phyloP scores from a whole-genome alignment of 805 yeast species.

The Wickerhamiella spandovensis region DNA sequence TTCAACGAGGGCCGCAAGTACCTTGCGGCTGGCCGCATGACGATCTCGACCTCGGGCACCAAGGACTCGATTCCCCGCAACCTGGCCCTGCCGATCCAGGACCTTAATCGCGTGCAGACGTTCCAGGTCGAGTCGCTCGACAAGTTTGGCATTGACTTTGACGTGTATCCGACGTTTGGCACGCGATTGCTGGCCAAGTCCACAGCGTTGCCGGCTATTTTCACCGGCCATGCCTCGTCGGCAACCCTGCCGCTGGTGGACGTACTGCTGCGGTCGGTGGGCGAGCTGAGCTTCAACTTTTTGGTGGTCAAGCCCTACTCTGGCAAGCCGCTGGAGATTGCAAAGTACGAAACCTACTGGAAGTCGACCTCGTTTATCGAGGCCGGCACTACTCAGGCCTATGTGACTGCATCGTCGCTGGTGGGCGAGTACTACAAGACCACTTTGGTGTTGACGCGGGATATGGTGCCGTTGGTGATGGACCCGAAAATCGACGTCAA shows the following conservation, averaged over 20 bases:
- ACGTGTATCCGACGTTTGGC: constrained; percentile 88
- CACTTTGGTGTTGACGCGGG: constrained; percentile 58
- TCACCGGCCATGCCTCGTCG: constrained; percentile 26
- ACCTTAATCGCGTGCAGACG: constrained; percentile 52
- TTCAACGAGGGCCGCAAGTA: constrained; percentile 30
- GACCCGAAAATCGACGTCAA: constrained; percentile 57
- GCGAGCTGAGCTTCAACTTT: constrained; percentile 62
- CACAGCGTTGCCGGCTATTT: constrained; percentile 51
- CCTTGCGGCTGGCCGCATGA: constrained; percentile 44
- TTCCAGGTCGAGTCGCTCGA: constrained; percentile 75
- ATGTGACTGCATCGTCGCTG: constrained; percentile 84
- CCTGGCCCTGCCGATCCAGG: constrained; percentile 62
- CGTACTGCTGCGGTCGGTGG: constrained; percentile 65
- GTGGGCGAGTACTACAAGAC: constrained; percentile 66
- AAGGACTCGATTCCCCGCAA: constrained; percentile 83
- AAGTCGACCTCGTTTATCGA: constrained; percentile 46
- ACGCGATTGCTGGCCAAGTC: constrained; percentile 84
- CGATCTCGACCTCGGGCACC: constrained; percentile 54
- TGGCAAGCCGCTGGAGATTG: constrained; percentile 72
- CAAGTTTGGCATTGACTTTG: constrained; percentile 67
- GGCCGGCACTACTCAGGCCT: constrained; percentile 32
- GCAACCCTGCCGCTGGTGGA: constrained; percentile 64
- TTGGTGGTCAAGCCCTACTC: constrained; percentile 82
- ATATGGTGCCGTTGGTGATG: constrained; percentile 67
- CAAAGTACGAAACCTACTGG: constrained; percentile 95